Evolutionary conservation across 73 alveolate species (phyloP), one percentile per base, ranked within the genome.

Genomic region (Blepharisma japonicum): DNA sequence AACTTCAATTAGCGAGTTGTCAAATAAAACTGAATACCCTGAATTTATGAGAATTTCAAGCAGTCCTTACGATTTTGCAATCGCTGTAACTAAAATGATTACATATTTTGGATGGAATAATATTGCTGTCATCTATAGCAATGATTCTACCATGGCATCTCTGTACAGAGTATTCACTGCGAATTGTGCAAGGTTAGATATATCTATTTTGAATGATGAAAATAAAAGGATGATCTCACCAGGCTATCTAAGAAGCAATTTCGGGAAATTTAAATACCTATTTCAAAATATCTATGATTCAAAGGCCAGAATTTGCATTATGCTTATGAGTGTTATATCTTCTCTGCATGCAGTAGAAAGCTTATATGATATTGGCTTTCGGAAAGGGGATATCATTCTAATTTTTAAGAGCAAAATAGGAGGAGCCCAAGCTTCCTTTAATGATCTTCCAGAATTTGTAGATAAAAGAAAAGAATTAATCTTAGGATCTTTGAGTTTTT

Each of bases 401-500:
- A 14, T 61, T 8, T 61, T 25, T 61, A 14, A n/a, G 47, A 18
- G 18, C 23, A 25, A n/a, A 9, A 61, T 39, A 18, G 74, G 66
- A 51, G 14, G 49, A 14, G 23, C 42, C 3, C 0, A 32, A 32
- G 42, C 14, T 8, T 61, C n/a, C 4, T n/a, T 14, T 2, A 39
- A 61, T 61, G 23, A 14, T 25, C 66, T 51, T 51, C 27, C n/a
- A 14, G 21, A 18, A 11, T 51, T 51, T 18, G 66, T 51, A 4
- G 5, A 20, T 20, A 61, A 61, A 61, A 61, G 74, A 61, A 61
- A 61, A 61, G 74, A 61, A 61, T 9, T 61, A 14, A 1, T 61
- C 6, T 2, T 25, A 2, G 74, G 74, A 25, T 14, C 27, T 18
- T 51, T 51, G 27, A 18, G n/a, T 51, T 11, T 51, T 51, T 51